Evolutionary conservation across 768 basidiomycete genomes (phyloP), one percentile per base, ranked within the genome.

Genomic region (Russula sp.): DNA sequence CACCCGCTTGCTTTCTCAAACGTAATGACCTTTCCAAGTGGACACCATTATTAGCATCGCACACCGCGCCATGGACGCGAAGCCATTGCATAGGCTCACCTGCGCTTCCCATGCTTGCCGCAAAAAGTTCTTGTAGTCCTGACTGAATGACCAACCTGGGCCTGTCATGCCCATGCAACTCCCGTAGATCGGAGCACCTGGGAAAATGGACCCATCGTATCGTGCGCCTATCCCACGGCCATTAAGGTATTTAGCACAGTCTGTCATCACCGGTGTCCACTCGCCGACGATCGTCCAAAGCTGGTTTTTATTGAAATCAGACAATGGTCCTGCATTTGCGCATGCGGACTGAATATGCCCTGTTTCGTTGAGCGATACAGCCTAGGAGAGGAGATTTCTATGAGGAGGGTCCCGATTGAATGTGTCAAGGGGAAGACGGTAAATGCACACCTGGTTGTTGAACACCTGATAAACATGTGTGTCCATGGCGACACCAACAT

Each of bases 221-320:
- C 81, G 71, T 2, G 80, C 74, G 76, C 88, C 86, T 42, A 77
- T 66, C 2, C 89, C 90, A 48, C 90, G 83, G 2, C 93, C 93
- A 67, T 95, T 96, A 47, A 97, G 77, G 72, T 88, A 90, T 68
- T 81, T 86, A 9, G 86, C 86, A 65, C 90, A 90, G 67, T 91
- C 91, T 7, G 82, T 92, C 55, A 79, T 74, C 3, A 87, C 88
- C 2, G 89, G 81, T 1, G 88, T 84, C 86, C 90, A 97, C 75
- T 97, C 93, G 47, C 93, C 93, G 22, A 93, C 90, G 46, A 93
- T 77, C n/a, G 83, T 79, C 92, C 89, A 93, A 29, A 94, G 79
- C 48, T 82, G 78, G 5, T 66, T 50, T 1, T 22, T 2, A 32
- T 65, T 59, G 66, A 83, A 85, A n/a, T 69, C 65, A 0, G 79